phyloP scores from a whole-genome alignment of 805 yeast species.

The Candida ortonii region DNA sequence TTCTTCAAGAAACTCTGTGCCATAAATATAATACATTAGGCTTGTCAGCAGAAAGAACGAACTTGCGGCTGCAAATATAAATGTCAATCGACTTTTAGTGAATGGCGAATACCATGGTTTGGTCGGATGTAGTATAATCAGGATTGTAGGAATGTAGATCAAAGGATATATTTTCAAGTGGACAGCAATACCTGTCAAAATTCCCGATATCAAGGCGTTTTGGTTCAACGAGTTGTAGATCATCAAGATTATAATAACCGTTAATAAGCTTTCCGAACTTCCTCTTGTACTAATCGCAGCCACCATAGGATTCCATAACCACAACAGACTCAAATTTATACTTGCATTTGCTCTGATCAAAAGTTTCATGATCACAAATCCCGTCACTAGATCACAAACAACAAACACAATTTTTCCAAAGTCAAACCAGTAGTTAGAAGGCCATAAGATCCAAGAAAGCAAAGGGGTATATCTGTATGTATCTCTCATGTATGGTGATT shows the following conservation, averaged over 20 bases:
- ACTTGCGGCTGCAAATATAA: slow-evolving; percentile 38
- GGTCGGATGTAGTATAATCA: slow-evolving; percentile 35
- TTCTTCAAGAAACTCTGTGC: slow-evolving; percentile 69
- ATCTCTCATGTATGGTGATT: slow-evolving; percentile 77
- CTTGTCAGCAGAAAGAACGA: slow-evolving; percentile 49
- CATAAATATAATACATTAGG: slow-evolving; percentile 68
- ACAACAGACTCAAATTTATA: slow-evolving; percentile 37
- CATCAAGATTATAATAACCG: slow-evolving; percentile 66
- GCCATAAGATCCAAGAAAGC: slow-evolving; percentile 76
- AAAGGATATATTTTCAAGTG: slow-evolving; percentile 93
- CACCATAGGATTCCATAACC: slow-evolving; percentile 96
- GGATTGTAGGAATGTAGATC: slow-evolving; percentile 74
- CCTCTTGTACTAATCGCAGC: slow-evolving; percentile 91
- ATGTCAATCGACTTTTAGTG: slow-evolving; percentile 41
- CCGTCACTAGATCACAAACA: slow-evolving; percentile 77
- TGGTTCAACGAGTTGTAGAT: slow-evolving; percentile 45
- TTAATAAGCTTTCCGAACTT: slow-evolving; percentile 84
- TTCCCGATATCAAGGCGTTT: slow-evolving; percentile 36
- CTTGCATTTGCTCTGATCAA: slow-evolving; percentile 25
- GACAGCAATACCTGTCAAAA: slow-evolving; percentile 70
- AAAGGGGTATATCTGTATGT: slow-evolving; percentile 94
- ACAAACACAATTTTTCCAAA: slow-evolving; percentile 83
- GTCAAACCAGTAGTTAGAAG: slow-evolving; percentile 57
- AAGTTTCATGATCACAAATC: slow-evolving; percentile 51
- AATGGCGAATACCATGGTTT: slow-evolving; percentile 37